Evolutionary conservation across 805 yeast species (phyloP).

Genomic region (Nakazawaea populi): DNA sequence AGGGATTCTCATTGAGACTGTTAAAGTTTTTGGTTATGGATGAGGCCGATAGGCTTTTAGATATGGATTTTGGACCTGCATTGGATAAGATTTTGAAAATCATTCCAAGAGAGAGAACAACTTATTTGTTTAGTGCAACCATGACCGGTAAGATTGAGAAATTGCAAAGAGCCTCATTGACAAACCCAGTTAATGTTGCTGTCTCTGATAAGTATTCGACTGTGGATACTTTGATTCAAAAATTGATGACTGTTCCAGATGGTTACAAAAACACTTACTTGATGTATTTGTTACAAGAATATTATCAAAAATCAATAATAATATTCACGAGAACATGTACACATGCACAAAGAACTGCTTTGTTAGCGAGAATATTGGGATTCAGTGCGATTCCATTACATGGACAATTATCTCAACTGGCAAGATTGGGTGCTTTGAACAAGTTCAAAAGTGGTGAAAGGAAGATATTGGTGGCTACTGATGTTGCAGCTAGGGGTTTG

Average conservation of each 20-base stretch:
- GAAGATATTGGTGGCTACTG: conserved; percentile 72
- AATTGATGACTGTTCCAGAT: conserved; percentile 85
- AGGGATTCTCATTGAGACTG: conserved; percentile 77
- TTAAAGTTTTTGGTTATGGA: conserved; percentile 87
- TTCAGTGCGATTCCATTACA: conserved; percentile 90
- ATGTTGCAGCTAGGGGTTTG: conserved; percentile 94
- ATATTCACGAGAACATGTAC: conserved; percentile 94
- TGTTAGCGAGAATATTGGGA: conserved; percentile 73
- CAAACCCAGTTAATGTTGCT: conserved; percentile 85
- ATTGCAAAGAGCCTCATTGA: conserved; percentile 85
- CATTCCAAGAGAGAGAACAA: conserved; percentile 79
- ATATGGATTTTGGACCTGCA: conserved; percentile 95
- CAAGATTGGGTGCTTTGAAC: conserved; percentile 76
- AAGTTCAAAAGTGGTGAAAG: conserved; percentile 70
- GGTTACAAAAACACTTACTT: conserved; percentile 87
- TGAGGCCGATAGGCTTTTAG: conserved; percentile 93
- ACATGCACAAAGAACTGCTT: conserved; percentile 86
- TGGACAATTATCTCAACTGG: conserved; percentile 85
- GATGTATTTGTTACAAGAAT: conserved; percentile 77
- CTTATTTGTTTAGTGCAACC: conserved; percentile 91
- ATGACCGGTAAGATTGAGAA: conserved; percentile 94
- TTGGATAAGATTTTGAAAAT: conserved; percentile 78
- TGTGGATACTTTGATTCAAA: conserved; percentile 88
- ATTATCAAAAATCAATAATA: conserved; percentile 78
- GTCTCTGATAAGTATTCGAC: conserved; percentile 87